Percentiles rank a stretch among this genome's conserved stretches.
phyloP scores from a whole-genome alignment of 495 filamentous ascomycete genomes.

The Aspergillus sclerotiicarbonarius region DNA sequence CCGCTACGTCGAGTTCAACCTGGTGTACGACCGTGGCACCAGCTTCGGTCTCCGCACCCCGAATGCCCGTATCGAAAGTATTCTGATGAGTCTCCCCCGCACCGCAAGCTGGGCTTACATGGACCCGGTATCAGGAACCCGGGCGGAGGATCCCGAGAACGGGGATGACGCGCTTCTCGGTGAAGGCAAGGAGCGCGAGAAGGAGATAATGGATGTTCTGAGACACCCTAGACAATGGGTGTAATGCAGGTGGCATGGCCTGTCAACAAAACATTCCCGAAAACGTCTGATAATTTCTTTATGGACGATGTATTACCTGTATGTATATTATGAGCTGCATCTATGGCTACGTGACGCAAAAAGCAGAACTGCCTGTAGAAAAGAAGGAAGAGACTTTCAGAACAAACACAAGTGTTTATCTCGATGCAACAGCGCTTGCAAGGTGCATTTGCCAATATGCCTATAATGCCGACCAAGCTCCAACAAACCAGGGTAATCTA shows the following conservation, averaged over 20 bases:
- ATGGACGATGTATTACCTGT: conserved; percentile 5
- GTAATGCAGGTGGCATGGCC: conserved; percentile 30
- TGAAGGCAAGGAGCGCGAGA: conserved; percentile 50
- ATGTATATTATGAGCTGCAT: conserved; percentile 7
- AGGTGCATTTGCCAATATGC: background rate
- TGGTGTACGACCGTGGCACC: conserved; percentile 95
- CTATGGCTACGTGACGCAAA: background rate
- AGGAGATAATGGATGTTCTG: conserved; percentile 78
- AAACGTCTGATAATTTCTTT: background rate
- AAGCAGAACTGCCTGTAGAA: background rate
- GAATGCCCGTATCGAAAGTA: conserved; percentile 88
- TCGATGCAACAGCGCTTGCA: background rate
- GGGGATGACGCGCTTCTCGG: conserved; percentile 39
- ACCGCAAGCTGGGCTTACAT: conserved; percentile 96
- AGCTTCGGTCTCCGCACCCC: conserved; percentile 93
- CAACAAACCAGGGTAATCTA: conserved; percentile 1
- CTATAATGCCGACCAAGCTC: background rate
- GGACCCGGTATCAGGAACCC: conserved; percentile 59
- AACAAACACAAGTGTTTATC: background rate
- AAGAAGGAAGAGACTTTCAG: background rate
- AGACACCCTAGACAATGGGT: conserved; percentile 89
- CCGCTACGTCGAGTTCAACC: conserved; percentile 96
- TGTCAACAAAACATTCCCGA: background rate
- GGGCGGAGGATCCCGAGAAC: conserved; percentile 33
- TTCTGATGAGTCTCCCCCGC: conserved; percentile 92